Conservation (phyloP, 1,284 basidiomycete species). For the Trametes sp. region DNA sequence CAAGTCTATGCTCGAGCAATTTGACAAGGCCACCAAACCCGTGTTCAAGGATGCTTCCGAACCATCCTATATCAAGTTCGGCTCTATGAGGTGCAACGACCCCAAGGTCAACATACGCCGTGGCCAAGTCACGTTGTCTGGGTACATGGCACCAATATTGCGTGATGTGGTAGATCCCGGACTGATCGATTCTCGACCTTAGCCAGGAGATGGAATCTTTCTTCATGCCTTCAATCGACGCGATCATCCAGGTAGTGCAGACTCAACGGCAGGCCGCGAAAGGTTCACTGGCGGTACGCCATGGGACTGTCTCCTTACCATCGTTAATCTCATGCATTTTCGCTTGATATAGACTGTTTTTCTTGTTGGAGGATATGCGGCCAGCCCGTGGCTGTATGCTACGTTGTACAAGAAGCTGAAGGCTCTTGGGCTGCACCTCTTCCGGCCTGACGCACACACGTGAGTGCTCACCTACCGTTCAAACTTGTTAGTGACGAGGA, state of each 20-base stretch:
- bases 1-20: constrained; percentile 45
- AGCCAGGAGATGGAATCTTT: constrained; percentile 46
- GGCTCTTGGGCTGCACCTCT: constrained; percentile 44
- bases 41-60: constrained; percentile 47
- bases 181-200: too few species aligned
- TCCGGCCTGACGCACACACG: constrained; percentile 56
- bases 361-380: constrained; percentile 50
- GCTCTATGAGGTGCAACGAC: constrained; percentile 47
- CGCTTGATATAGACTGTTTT: constrained; percentile 42
- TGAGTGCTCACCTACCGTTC: constrained; percentile 37
- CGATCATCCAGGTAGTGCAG: constrained; percentile 44
- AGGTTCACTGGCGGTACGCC: constrained; percentile 9
- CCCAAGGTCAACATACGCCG: constrained; percentile 45
- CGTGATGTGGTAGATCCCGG: too few species aligned
- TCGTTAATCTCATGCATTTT: background rate
- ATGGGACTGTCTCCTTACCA: background rate
- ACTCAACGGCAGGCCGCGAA: constrained; percentile 37
- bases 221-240: constrained; percentile 49
- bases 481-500: too few species aligned
- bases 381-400: constrained; percentile 47
- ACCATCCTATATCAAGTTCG: constrained; percentile 51
- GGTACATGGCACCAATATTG: too few species aligned
- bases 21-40: constrained; percentile 52
- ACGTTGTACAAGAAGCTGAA: constrained; percentile 38
- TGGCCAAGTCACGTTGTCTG: constrained; percentile 49